Evolutionary conservation across 2,329 filamentous ascomycete species (phyloP).

Genomic region (Fusarium armeniacum): DNA sequence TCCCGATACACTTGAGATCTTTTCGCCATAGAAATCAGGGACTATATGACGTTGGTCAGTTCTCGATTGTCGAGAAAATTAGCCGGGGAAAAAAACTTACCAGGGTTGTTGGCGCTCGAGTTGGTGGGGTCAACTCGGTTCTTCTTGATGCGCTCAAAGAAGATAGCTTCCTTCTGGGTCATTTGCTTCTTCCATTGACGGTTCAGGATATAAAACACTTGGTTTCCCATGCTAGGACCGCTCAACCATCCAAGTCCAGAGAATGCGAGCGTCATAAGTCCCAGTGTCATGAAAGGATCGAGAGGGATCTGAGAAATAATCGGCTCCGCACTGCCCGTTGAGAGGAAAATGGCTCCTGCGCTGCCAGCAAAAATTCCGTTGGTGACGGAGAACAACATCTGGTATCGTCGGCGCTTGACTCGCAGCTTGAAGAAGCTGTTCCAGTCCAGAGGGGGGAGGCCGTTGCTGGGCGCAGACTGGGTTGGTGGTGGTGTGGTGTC

Average conservation of each 20-base stretch:
- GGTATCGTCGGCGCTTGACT: slow-evolving; percentile 85
- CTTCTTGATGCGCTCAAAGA: slow-evolving; percentile 91
- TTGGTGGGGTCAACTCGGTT: slow-evolving; percentile 91
- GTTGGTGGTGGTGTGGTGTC: background rate
- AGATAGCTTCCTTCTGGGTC: slow-evolving; percentile 90
- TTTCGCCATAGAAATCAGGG: slow-evolving; percentile 98
- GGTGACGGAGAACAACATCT: slow-evolving; percentile 80
- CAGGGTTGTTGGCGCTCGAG: slow-evolving; percentile 90
- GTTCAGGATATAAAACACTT: slow-evolving; percentile 83
- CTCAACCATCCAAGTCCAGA: slow-evolving; percentile 88
- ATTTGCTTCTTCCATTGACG: slow-evolving; percentile 79
- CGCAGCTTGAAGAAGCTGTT: slow-evolving; percentile 93
- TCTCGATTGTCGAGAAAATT: background rate
- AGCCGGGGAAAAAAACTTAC: slow-evolving; percentile 52
- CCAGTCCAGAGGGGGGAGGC: slow-evolving; percentile 75
- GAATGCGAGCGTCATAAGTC: slow-evolving; percentile 81
- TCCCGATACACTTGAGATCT: slow-evolving; percentile 91
- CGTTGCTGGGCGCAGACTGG: slow-evolving; percentile 33
- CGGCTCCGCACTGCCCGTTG: slow-evolving; percentile 79
- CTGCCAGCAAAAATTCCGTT: slow-evolving; percentile 74
- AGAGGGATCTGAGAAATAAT: slow-evolving; percentile 80
- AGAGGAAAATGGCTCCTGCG: slow-evolving; percentile 74
- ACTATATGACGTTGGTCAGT: slow-evolving; percentile 63
- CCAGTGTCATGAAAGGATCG: slow-evolving; percentile 89
- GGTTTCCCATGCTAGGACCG: slow-evolving; percentile 85